Conservation (phyloP, 1,139 yeast species). For the Nakaseomyces glabratus region DNA sequence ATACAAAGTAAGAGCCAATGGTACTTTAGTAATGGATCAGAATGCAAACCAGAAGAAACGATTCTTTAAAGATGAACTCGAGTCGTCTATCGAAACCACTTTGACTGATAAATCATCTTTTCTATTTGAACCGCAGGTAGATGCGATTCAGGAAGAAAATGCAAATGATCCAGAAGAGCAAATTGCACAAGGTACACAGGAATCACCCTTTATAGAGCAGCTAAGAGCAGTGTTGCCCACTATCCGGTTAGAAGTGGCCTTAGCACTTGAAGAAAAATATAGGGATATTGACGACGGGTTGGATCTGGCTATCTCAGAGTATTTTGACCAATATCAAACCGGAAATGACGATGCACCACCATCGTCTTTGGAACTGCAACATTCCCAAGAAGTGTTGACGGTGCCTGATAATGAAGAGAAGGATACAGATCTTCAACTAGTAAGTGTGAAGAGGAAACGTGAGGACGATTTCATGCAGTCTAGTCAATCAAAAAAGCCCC, state of each 20-base stretch:
- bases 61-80: slow-evolving; percentile 16
- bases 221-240: slow-evolving; percentile 15
- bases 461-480: no score
- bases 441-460: slow-evolving; percentile 7
- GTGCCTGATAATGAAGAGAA: not conserved
- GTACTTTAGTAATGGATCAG: no score
- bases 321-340: slow-evolving; percentile 11
- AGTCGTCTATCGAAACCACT: slow-evolving; percentile 10
- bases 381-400: no score
- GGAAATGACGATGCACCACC: no score
- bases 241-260: slow-evolving; percentile 10
- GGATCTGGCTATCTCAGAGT: slow-evolving; percentile 15
- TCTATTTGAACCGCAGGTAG: slow-evolving; percentile 9
- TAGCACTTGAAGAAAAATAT: slow-evolving; percentile 10
- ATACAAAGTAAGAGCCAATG: no score
- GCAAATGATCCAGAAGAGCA: not conserved
- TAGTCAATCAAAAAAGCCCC: slow-evolving; percentile 10
- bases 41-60: slow-evolving; percentile 10
- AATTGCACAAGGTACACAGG: not conserved
- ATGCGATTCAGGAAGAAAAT: not conserved
- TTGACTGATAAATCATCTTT: slow-evolving; percentile 12
- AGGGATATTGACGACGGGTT: slow-evolving; percentile 12
- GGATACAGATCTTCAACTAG: slow-evolving; percentile 3
- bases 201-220: slow-evolving; percentile 9
- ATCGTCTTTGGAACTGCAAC: no score